Percentiles rank a stretch among this genome's conserved stretches.
Evolutionary conservation across 306 rosid genomes (phyloP).

Genomic region (Vicia sativa): DNA sequence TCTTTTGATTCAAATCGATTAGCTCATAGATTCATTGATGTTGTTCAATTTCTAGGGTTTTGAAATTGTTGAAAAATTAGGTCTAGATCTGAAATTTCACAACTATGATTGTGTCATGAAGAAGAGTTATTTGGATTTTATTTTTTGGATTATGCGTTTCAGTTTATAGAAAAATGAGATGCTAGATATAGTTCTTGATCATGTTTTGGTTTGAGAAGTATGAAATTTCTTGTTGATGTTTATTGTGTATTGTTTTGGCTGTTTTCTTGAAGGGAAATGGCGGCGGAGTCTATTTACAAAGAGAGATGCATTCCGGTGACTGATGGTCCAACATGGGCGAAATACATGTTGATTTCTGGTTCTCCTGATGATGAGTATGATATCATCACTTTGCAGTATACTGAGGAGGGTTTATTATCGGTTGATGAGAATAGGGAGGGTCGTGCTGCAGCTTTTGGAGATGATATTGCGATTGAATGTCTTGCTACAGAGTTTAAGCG

Average conservation of each 20-base stretch:
- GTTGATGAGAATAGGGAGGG: conserved; percentile 88
- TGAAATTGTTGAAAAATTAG: conserved; percentile 6
- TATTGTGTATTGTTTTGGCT: conserved; percentile 8
- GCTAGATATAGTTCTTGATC: neutral
- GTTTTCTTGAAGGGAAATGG: conserved; percentile 70
- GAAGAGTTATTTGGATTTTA: neutral
- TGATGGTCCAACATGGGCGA: conserved; percentile 92
- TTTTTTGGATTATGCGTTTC: neutral
- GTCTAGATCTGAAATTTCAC: conserved; percentile 6
- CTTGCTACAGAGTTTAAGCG: conserved; percentile 97
- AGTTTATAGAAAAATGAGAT: neutral
- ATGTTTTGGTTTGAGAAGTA: conserved; percentile 15
- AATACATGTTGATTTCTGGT: conserved; percentile 94
- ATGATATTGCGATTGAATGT: conserved; percentile 97
- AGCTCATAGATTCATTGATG: neutral
- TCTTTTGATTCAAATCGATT: neutral
- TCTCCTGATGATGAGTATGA: conserved; percentile 79
- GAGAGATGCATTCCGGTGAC: conserved; percentile 82
- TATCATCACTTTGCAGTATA: conserved; percentile 91
- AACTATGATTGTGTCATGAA: neutral
- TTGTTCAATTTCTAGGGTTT: conserved; percentile 12
- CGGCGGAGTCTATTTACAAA: conserved; percentile 92
- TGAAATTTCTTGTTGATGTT: conserved; percentile 17
- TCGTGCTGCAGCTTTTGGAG: conserved; percentile 97
- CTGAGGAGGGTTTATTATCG: conserved; percentile 88